Evolutionary conservation across 352 stramenopile species (phyloP), one percentile per base, ranked within the genome.

Genomic region (Globisporangium alternatum): DNA sequence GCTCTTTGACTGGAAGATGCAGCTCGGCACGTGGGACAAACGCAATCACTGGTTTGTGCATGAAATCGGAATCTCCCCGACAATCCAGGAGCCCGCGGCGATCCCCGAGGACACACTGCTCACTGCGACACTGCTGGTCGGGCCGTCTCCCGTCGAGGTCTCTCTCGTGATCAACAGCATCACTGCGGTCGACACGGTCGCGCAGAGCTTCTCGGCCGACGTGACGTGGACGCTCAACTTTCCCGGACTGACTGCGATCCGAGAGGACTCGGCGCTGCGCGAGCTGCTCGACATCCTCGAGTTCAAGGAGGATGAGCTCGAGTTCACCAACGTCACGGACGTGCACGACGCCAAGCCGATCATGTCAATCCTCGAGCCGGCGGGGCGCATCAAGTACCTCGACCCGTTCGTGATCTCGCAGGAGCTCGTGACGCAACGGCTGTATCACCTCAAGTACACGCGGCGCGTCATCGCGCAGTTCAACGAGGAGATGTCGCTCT

Each of bases 1-100:
- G 15, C 19, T 84, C 2, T 88, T 88, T 28, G 65, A 75, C 10
- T 88, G 79, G 79, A 84, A 81, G 56, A 86, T 88, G 77, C 67
- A 83, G 56, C 65, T 83, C 0, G 79, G 77, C 7, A 69, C 61
- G 33, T 88, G 76, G 75, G 72, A 76, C 2, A 56, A 74, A 55
- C 51, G 58, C 22, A 68, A 62, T 9, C 79, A 85, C 58, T 88
- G 77, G 77, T 86, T 88, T 47, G 65, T 85, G 33, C 78, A 72
- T 25, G 68, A 80, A n/a, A 53, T 84, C 15, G 71, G 77, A 48
- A 62, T 70, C 2, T 71, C 74, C 0, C 28, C 62, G 22, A 55
- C 66, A 9, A 51, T 30, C 3, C 10, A 10, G 0, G 68, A 30
- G 15, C 22, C 35, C 13, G 25, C 51, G 41, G 6, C 37, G 10